Evolutionary conservation across 1,139 yeast species (phyloP).

Genomic region (Debaryomycetaceae sp.): DNA sequence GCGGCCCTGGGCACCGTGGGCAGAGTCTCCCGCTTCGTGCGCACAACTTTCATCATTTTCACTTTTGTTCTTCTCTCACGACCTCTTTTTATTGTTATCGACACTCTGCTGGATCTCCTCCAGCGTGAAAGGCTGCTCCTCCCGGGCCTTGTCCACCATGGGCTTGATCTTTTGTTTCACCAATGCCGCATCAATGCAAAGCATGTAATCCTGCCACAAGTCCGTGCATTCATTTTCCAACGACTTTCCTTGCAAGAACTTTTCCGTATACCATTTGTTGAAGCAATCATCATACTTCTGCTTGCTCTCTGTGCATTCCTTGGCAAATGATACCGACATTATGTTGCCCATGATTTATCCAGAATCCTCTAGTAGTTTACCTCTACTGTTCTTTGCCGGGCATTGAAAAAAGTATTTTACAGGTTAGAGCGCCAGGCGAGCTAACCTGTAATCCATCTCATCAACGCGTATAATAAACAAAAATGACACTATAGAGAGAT

Average conservation of each 20-base stretch:
- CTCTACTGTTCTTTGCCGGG: not conserved
- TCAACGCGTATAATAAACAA: not conserved
- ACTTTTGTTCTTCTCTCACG: not conserved
- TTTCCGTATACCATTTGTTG: constrained; percentile 93
- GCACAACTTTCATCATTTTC: not conserved
- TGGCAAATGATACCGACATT: constrained; percentile 94
- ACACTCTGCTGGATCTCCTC: constrained; percentile 31
- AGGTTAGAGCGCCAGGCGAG: not conserved
- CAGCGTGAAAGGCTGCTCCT: constrained; percentile 74
- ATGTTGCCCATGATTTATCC: constrained; percentile 59
- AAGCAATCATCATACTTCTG: constrained; percentile 88
- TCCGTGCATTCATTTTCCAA: constrained; percentile 85
- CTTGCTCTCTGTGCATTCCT: constrained; percentile 89
- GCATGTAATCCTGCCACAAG: constrained; percentile 81
- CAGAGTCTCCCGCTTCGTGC: no score
- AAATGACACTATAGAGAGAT: not conserved
- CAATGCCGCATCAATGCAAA: constrained; percentile 77
- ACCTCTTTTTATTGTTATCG: constrained; percentile 4
- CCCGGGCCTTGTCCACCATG: constrained; percentile 87
- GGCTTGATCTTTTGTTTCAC: constrained; percentile 71
- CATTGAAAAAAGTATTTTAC: not conserved
- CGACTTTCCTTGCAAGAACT: constrained; percentile 68
- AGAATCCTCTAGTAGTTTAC: not conserved
- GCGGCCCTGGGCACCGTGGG: no score
- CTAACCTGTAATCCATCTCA: not conserved